phyloP scores from a whole-genome alignment of 495 filamentous ascomycete species.

The Pseudevernia furfuracea region DNA sequence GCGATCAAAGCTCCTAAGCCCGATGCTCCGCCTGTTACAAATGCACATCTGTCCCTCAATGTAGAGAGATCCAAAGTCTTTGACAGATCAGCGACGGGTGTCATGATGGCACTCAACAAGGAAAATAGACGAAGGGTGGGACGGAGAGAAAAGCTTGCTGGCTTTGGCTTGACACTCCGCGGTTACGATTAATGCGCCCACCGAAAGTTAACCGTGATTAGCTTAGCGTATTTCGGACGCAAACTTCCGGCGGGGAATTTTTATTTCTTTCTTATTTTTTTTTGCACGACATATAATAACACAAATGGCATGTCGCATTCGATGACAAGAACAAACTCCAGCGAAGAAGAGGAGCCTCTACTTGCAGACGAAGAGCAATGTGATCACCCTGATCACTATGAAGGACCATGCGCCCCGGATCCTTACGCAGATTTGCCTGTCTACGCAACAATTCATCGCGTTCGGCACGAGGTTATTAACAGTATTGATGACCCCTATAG shows the following conservation, averaged over 20 bases:
- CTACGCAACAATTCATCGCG: constrained; percentile 43
- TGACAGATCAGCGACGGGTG: not conserved
- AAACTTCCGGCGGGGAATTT: no score
- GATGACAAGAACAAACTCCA: constrained; percentile 8
- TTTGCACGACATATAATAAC: no score
- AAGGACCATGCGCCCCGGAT: constrained; percentile 23
- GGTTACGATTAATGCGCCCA: no score
- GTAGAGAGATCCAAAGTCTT: constrained; percentile 22
- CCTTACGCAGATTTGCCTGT: constrained; percentile 42
- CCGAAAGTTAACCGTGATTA: not conserved
- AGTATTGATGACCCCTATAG: constrained; percentile 55
- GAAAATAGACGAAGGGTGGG: not conserved
- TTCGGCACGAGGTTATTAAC: constrained; percentile 33
- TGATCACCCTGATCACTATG: constrained; percentile 6
- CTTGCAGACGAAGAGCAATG: constrained; percentile 5
- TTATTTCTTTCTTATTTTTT: no score
- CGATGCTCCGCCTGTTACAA: constrained; percentile 40
- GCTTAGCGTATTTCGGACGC: not conserved
- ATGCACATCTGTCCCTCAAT: constrained; percentile 34
- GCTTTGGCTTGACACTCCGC: no score
- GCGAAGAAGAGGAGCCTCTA: constrained; percentile 11
- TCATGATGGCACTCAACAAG: not conserved
- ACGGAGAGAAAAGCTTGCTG: not conserved
- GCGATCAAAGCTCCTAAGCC: constrained; percentile 33
- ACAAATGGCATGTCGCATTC: not conserved